These are phyloP conservation scores for Patellifolia procumbens DNA, from an alignment of 179 eudicot species.

Conservation along the genomic window DNA sequence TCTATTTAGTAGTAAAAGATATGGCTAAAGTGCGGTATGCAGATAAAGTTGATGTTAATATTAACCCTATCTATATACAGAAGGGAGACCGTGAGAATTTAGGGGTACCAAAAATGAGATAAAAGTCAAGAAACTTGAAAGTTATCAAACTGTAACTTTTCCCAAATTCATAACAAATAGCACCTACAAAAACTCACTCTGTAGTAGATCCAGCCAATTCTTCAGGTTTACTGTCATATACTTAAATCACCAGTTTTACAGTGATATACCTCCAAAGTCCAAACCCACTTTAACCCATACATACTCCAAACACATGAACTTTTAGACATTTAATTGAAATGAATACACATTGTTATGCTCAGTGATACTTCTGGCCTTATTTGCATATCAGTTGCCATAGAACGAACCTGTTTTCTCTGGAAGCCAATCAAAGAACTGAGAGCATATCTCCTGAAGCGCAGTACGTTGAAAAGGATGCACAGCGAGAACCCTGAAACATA, in stretches of 20 bases:
- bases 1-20: too few species aligned
- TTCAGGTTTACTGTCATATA: too few species aligned
- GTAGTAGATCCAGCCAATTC: not conserved
- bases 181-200: not conserved
- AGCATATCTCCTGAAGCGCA: slow-evolving; percentile 72
- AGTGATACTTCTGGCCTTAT: not conserved
- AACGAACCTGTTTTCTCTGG: slow-evolving; percentile 84
- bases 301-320: not conserved
- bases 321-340: not conserved
- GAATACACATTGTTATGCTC: not conserved
- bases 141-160: not conserved
- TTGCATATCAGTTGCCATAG: not conserved
- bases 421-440: slow-evolving; percentile 76
- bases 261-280: not conserved
- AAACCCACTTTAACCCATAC: not conserved
- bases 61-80: not conserved
- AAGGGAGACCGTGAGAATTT: not conserved
- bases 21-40: too few species aligned
- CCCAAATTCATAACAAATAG: not conserved
- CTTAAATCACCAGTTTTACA: not conserved
- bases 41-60: too few species aligned
- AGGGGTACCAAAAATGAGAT: not conserved
- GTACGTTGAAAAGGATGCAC: slow-evolving; percentile 53
- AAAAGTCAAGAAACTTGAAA: not conserved
- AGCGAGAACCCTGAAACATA: slow-evolving; percentile 60